A percentile compares a stretch with the other conserved stretches of the same genome.
phyloP scores from a whole-genome alignment of 148 eudicot species.

The Cornus suecica region DNA sequence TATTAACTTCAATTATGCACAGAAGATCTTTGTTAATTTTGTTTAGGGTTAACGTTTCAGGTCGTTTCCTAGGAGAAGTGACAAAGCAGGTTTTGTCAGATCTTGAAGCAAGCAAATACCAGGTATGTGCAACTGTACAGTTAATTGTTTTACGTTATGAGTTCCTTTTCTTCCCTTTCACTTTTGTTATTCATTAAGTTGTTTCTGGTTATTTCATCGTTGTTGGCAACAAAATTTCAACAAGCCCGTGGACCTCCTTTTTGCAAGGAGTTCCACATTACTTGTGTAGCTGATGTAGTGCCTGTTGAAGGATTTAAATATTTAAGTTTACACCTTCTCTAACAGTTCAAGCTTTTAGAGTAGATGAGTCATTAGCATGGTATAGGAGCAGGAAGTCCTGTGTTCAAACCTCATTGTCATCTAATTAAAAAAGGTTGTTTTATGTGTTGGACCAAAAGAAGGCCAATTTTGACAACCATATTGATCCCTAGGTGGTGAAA shows the following conservation, averaged over 20 bases:
- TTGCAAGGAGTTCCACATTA: neutral
- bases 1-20: slow-evolving; percentile 2
- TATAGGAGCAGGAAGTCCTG: too few species aligned
- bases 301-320: too few species aligned
- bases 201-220: neutral
- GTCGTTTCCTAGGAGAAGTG: slow-evolving; percentile 75
- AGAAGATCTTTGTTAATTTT: neutral
- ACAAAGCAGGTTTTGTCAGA: slow-evolving; percentile 75
- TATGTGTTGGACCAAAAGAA: too few species aligned
- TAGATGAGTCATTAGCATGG: too few species aligned
- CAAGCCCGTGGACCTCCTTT: slow-evolving; percentile 4
- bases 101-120: slow-evolving; percentile 81
- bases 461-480: too few species aligned
- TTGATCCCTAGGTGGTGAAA: too few species aligned
- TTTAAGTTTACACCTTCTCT: too few species aligned
- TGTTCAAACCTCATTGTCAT: too few species aligned
- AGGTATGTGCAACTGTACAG: slow-evolving; percentile 26
- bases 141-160: neutral
- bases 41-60: slow-evolving; percentile 28
- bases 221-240: neutral
- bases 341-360: too few species aligned
- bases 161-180: neutral
- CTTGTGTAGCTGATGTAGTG: neutral
- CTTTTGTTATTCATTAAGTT: neutral
- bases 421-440: too few species aligned